These are phyloP conservation scores for Glycine latifolia DNA, from an alignment of 306 rosid species.

Conservation along the genomic window DNA sequence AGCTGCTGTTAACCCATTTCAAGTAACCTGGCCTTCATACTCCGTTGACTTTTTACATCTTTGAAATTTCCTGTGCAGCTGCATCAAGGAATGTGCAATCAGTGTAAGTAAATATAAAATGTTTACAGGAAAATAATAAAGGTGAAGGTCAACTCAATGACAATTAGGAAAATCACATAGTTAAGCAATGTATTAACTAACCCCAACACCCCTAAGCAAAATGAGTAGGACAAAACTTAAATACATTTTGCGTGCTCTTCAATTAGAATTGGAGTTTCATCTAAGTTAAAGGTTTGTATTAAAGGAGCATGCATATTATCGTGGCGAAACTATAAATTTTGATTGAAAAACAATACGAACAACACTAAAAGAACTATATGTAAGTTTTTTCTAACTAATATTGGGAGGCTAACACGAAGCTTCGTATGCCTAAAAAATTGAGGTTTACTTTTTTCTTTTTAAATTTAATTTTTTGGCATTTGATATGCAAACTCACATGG, in stretches of 20 bases:
- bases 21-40: constrained; percentile 56
- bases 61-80: constrained; percentile 60
- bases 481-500: constrained; percentile 32
- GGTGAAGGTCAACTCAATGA: constrained; percentile 28
- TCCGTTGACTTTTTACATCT: constrained; percentile 60
- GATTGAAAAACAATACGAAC: too few relatives aligned
- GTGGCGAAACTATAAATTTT: too few relatives aligned
- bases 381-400: too few relatives aligned
- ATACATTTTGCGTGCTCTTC: too few relatives aligned
- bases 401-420: constrained; percentile 17
- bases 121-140: background rate
- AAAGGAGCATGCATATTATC: too few relatives aligned
- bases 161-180: constrained; percentile 17
- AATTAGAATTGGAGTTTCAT: too few relatives aligned
- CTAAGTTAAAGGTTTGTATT: too few relatives aligned
- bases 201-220: constrained; percentile 7
- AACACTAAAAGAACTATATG: too few relatives aligned
- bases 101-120: constrained; percentile 17
- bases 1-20: constrained; percentile 50
- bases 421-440: background rate
- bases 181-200: constrained; percentile 22
- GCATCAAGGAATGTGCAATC: constrained; percentile 39
- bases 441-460: background rate
- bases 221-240: background rate
- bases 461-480: background rate